Evolutionary conservation across 2,329 filamentous ascomycete genomes (phyloP), one percentile per base, ranked within the genome.

Genomic region (Aspergillus felis): DNA sequence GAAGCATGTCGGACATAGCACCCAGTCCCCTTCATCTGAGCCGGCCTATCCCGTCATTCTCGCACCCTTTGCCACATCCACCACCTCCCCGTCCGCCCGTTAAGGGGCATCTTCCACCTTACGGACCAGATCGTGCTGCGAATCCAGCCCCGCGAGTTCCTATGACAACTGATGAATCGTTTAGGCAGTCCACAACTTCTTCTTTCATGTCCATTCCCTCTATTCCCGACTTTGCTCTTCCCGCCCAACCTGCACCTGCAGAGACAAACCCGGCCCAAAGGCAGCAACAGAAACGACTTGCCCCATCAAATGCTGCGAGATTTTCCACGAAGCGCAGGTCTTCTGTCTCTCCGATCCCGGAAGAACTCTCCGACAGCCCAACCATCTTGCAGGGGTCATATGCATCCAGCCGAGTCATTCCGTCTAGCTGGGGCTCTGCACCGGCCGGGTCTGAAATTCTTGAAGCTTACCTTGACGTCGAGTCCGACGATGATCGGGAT

Each of bases 321-420:
- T 69, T 56, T 65, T 68, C 59, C 87, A 88, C 65, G 88, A 76
- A 73, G 29, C 73, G 87, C 2, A 83, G 81, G 61, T 89, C 87
- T 0, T 87, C 82, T 58, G 87, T 92, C 27, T 89, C 89, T 0
- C 88, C 89, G 0, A 92, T 92, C 54, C 87, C 86, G 0, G 89
- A 92, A 71, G 89, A 92, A 68, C 84, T 81, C 61, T 80, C 83
- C 0, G 78, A 76, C 51, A 65, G 72, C 25, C 67, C 81, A 25
- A 85, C 85, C 28, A 66, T 69, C 6, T 57, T 65, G 0, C 82
- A 85, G 67, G 79, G 80, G 28, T 91, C 89, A 0, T 87, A 84
- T 66, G 88, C 76, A 24, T 91, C 89, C 2, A 91, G 88, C 64
- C 83, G 85, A 38, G 88, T 84, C 0, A 89, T 91, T 70, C 88